phyloP scores from a whole-genome alignment of 306 rosid species.

The Hippophae tibetana region DNA sequence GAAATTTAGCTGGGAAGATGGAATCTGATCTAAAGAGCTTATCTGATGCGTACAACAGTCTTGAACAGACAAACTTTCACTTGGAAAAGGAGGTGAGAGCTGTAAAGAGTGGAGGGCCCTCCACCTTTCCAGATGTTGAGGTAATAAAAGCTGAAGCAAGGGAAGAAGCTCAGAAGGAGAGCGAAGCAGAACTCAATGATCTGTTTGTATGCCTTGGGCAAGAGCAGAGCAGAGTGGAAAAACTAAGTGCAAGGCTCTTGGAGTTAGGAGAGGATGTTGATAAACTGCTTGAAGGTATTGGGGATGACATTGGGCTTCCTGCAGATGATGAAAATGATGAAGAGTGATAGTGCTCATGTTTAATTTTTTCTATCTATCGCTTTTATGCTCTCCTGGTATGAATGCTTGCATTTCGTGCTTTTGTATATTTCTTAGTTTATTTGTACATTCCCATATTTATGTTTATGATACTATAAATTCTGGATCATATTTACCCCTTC shows the following conservation, averaged over 20 bases:
- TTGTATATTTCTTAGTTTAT: too few species aligned
- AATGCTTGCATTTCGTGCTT: too few species aligned
- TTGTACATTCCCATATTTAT: too few species aligned
- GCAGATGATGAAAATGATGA: slow-evolving; percentile 49
- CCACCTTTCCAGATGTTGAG: slow-evolving; percentile 47
- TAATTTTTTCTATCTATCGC: background rate
- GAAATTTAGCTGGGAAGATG: slow-evolving; percentile 65
- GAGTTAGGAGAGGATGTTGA: slow-evolving; percentile 91
- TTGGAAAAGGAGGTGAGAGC: slow-evolving; percentile 69
- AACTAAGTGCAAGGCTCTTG: slow-evolving; percentile 55
- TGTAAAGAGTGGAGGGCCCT: slow-evolving; percentile 35
- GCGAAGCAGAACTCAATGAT: slow-evolving; percentile 84
- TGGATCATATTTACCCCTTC: too few species aligned
- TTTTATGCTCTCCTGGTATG: background rate
- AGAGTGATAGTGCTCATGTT: background rate
- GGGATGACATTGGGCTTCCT: slow-evolving; percentile 57
- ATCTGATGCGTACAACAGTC: slow-evolving; percentile 91
- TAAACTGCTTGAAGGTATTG: slow-evolving; percentile 71
- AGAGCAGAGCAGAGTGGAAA: slow-evolving; percentile 91
- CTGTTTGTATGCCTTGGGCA: slow-evolving; percentile 93
- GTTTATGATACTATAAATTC: too few species aligned
- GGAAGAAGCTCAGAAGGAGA: slow-evolving; percentile 91
- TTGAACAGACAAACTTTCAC: slow-evolving; percentile 67
- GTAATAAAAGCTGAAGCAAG: slow-evolving; percentile 88
- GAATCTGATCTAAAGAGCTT: slow-evolving; percentile 88